phyloP scores from a whole-genome alignment of 2,329 filamentous ascomycete species.

The Macrophomina pseudophaseolina region DNA sequence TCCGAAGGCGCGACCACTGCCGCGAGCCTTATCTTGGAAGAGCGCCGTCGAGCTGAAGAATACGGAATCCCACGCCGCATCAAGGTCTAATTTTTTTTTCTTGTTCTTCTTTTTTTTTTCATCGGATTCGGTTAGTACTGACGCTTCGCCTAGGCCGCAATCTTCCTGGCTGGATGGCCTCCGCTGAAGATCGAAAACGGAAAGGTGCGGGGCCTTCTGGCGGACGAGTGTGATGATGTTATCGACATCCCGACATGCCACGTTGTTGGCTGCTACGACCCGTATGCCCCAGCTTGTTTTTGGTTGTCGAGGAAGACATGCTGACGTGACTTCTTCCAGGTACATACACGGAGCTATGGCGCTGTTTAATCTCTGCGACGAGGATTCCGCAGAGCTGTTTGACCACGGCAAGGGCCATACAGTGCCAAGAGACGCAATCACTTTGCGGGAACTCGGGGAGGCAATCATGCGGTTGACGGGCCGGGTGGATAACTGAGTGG shows the following conservation, averaged over 20 bases:
- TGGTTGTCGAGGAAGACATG: no score
- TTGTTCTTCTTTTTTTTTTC: no score
- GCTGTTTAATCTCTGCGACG: conserved; percentile 66
- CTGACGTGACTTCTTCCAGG: no score
- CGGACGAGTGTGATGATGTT: conserved; percentile 47
- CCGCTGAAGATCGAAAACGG: conserved; percentile 41
- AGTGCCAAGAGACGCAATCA: conserved; percentile 51
- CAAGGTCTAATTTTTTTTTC: neutral
- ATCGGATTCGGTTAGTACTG: neutral
- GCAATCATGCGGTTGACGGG: conserved; percentile 36
- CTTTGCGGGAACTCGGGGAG: conserved; percentile 39
- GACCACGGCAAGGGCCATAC: conserved; percentile 70
- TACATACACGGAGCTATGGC: conserved; percentile 64
- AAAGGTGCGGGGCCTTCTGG: conserved; percentile 39
- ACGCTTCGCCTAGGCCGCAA: conserved; percentile 48
- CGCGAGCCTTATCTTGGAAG: conserved; percentile 57
- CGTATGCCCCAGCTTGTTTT: conserved; percentile 40
- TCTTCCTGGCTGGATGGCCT: conserved; percentile 58
- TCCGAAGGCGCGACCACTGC: conserved; percentile 65
- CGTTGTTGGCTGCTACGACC: conserved; percentile 53
- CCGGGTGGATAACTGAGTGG: conserved; percentile 14
- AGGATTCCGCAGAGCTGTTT: conserved; percentile 64
- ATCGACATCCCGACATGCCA: conserved; percentile 51
- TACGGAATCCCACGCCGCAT: conserved; percentile 37
- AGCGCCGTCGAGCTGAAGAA: conserved; percentile 46